These are phyloP conservation scores for Camelina neglecta DNA, from an alignment of 345 rosid species.

Conservation along the genomic window DNA sequence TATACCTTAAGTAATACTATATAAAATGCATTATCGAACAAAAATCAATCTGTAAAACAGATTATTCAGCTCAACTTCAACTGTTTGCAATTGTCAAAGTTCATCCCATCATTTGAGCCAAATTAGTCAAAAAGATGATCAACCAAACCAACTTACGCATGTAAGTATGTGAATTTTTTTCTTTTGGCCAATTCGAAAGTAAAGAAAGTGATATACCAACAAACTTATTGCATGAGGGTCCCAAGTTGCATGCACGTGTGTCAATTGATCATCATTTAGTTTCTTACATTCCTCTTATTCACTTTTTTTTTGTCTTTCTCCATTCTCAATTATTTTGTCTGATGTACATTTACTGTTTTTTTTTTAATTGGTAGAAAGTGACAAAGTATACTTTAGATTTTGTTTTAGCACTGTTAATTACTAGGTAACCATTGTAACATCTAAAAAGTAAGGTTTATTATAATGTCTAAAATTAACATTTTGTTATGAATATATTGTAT, in stretches of 20 bases:
- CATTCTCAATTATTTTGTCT: slow-evolving; percentile 25
- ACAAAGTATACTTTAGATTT: background rate
- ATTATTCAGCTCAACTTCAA: no score
- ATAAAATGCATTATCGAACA: no score
- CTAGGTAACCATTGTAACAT: background rate
- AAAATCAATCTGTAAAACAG: no score
- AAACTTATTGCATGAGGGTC: slow-evolving; percentile 37
- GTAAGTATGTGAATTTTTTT: no score
- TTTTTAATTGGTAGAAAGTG: background rate
- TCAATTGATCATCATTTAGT: slow-evolving; percentile 31
- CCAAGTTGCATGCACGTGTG: slow-evolving; percentile 34
- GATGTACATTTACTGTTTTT: background rate
- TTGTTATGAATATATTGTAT: no score
- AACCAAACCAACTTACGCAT: no score
- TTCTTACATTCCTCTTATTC: slow-evolving; percentile 18
- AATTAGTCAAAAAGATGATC: background rate
- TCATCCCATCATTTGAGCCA: background rate
- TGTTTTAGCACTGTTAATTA: background rate
- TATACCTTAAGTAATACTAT: no score
- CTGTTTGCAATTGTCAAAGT: no score
- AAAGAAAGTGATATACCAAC: slow-evolving; percentile 2
- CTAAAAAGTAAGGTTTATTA: no score
- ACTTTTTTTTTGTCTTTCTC: background rate
- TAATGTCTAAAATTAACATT: no score
- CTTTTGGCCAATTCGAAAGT: background rate